A percentile compares a stretch with the other conserved stretches of the same genome.
Evolutionary conservation across 768 basidiomycete genomes (phyloP).

Genomic region (Mycena leptocephala): DNA sequence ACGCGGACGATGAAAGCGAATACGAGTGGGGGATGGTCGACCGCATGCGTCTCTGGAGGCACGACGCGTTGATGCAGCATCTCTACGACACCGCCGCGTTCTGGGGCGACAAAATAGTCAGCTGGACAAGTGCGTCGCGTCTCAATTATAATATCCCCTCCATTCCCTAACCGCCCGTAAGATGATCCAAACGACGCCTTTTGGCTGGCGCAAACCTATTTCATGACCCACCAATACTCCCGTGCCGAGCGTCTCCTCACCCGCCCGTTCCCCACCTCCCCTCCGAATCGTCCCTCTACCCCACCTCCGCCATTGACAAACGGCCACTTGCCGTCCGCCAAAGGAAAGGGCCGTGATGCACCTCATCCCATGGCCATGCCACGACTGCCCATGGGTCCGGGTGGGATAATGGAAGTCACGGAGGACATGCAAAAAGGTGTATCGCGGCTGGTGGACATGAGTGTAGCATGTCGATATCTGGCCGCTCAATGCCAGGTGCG

Average conservation of each 20-base stretch:
- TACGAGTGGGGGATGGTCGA: constrained; percentile 92
- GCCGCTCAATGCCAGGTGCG: constrained; percentile 94
- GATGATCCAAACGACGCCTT: constrained; percentile 98
- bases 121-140: constrained; percentile 89
- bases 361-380: constrained; percentile 56
- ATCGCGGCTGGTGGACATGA: constrained; percentile 92
- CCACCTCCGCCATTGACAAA: constrained; percentile 56
- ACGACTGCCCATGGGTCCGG: constrained; percentile 81
- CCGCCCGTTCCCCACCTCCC: constrained; percentile 81
- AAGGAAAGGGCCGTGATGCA: constrained; percentile 78
- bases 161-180: constrained; percentile 47
- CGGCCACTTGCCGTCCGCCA: constrained; percentile 60
- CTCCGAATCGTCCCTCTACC: constrained; percentile 56
- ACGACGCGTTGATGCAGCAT: constrained; percentile 99
- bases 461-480: constrained; percentile 95
- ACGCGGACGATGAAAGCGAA: constrained; percentile 70
- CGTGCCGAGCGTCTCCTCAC: constrained; percentile 94
- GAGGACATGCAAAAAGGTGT: constrained; percentile 76
- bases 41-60: constrained; percentile 96
- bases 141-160: constrained; percentile 24
- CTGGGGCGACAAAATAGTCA: constrained; percentile 98
- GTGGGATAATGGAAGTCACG: constrained; percentile 80
- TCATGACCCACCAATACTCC: constrained; percentile 95
- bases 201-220: constrained; percentile 98
- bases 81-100: constrained; percentile 97